Base-by-base conservation (phyloP, 805 yeast genomes). In the Yamadazyma nakazawae region DNA sequence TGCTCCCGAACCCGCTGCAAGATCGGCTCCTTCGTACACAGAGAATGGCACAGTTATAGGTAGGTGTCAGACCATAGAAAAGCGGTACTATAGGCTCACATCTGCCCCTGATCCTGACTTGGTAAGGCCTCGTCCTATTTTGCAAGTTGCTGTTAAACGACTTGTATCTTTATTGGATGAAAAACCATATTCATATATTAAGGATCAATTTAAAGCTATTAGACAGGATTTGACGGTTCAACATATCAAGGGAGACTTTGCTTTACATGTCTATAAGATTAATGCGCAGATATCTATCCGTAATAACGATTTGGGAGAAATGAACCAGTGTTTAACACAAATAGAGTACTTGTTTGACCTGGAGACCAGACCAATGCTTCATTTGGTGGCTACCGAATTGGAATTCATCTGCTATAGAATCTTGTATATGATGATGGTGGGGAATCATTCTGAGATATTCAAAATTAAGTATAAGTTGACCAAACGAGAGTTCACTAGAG, bases 181-280 rank as follows among this genome's bases (percentile, higher is more conserved):
- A 3, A 52, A 52, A 16, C 74, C 76, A 41, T 94, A 94, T 61
- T 74, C 82, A 34, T 92, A 92, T 62, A 65, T 88, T 11, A 85
- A 92, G 59, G 94, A 88, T 62, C 99, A 92, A 66, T 79, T 92
- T 60, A 92, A 91, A 65, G 87, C 97, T 0, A 76, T 94, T 49
- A 75, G 99, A 56, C 99, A 92, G 65, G 99, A 92, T 66, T 67
- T 92, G 53, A 87, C 95, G 2, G 97, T 92, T 9, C 99, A 92
- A 66, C 86, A 86, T 59, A 83, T 92, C 37, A 84, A 84, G 56
- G 81, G 81, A 57, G 82, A 78, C 37, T 87, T 94, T 60, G 80
- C 97, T 0, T 79, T 89, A 5, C 60, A 68, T 45, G 96, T 89
- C 0, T 92, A 94, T 63, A 94, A 89, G 63, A 76, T 82, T 2